Percentiles rank a stretch among this genome's conserved stretches.
Evolutionary conservation across 148 eudicot species (phyloP).

Genomic region (Cornus kousa): DNA sequence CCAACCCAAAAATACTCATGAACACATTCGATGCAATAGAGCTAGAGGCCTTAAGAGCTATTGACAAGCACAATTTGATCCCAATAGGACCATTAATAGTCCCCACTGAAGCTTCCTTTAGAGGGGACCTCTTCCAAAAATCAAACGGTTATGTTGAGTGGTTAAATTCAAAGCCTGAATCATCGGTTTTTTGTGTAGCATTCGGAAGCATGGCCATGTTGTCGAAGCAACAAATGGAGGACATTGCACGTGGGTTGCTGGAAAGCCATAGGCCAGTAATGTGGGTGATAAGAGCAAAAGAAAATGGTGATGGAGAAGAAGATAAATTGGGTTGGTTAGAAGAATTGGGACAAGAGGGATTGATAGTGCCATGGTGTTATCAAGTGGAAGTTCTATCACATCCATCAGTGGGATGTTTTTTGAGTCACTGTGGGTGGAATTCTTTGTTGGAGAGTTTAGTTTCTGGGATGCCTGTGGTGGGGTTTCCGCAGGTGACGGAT

Average conservation of each 20-base stretch:
- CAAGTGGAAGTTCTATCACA: constrained; percentile 40
- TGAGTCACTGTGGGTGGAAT: constrained; percentile 46
- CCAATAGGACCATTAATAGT: constrained; percentile 37
- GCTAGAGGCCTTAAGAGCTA: constrained; percentile 3
- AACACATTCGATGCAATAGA: constrained; percentile 43
- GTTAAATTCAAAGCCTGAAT: constrained; percentile 30
- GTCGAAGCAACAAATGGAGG: background rate
- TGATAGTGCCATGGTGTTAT: constrained; percentile 40
- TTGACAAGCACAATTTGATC: constrained; percentile 15
- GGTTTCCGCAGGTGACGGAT: constrained; percentile 20
- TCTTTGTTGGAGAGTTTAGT: constrained; percentile 27
- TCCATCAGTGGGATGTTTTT: constrained; percentile 31
- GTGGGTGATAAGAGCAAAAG: constrained; percentile 43
- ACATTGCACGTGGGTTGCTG: background rate
- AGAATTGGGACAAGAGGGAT: constrained; percentile 19
- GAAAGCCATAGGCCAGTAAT: constrained; percentile 22
- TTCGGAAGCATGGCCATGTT: background rate
- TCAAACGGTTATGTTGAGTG: constrained; percentile 30
- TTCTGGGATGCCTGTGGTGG: constrained; percentile 19
- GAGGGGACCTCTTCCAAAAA: constrained; percentile 19
- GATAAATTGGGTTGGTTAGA: background rate
- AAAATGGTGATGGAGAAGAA: background rate
- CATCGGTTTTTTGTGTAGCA: background rate
- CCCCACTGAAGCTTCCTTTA: constrained; percentile 29
- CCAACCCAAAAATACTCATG: constrained; percentile 25